Evolutionary conservation across 2,329 filamentous ascomycete species (phyloP).

Genomic region (Pyricularia pennisetigena): DNA sequence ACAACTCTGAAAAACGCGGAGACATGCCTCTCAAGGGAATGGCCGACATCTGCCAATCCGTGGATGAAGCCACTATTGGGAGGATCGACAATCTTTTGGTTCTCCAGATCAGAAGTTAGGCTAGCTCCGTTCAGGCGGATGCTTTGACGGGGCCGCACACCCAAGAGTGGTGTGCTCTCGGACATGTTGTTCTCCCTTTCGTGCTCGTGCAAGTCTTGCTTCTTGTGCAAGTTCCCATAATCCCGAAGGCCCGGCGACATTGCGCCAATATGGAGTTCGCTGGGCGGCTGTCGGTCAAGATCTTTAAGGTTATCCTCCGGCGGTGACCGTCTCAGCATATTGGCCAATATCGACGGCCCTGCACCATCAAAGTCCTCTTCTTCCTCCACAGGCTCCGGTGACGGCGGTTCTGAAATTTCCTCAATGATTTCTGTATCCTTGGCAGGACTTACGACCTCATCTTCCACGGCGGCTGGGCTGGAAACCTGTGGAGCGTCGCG

Average conservation of each 20-base stretch:
- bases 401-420: slow-evolving; percentile 48
- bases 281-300: neutral
- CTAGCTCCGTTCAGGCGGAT: slow-evolving; percentile 16
- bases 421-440: slow-evolving; percentile 40
- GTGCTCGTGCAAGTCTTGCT: slow-evolving; percentile 1
- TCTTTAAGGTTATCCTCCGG: slow-evolving; percentile 14
- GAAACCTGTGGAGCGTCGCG: slow-evolving; percentile 12
- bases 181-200: slow-evolving; percentile 8
- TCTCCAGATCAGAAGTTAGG: slow-evolving; percentile 33
- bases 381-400: slow-evolving; percentile 24
- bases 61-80: neutral
- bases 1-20: slow-evolving; percentile 18
- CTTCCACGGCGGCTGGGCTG: slow-evolving; percentile 18
- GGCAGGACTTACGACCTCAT: slow-evolving; percentile 10
- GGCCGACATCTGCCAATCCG: neutral
- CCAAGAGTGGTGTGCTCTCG: slow-evolving; percentile 40
- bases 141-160: slow-evolving; percentile 19
- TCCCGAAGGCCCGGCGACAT: neutral
- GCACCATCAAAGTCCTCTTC: slow-evolving; percentile 11
- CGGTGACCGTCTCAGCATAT: slow-evolving; percentile 39
- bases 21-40: slow-evolving; percentile 9
- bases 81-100: slow-evolving; percentile 28
- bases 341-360: slow-evolving; percentile 35
- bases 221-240: neutral
- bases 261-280: neutral